A percentile compares a stretch with the other conserved stretches of the same genome.
These are phyloP conservation scores for Rossbeevera mucosa DNA, from an alignment of 768 basidiomycete species.

Conservation along the genomic window DNA sequence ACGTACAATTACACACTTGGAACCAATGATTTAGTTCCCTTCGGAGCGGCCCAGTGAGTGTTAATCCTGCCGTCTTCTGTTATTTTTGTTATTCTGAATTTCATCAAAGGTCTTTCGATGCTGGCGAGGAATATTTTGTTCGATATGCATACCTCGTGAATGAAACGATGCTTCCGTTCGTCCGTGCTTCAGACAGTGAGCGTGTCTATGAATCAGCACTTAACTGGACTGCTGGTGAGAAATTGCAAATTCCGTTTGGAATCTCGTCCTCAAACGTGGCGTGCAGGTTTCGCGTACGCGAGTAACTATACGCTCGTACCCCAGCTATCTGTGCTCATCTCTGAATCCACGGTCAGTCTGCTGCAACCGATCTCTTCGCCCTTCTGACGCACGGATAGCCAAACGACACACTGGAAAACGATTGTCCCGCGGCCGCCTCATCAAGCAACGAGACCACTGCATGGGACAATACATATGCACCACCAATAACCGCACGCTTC, in stretches of 20 bases:
- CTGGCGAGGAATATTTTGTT: conserved; percentile 45
- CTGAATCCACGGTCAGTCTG: conserved; percentile 43
- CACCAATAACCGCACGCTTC: conserved; percentile 50
- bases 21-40: conserved; percentile 52
- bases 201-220: conserved; percentile 61
- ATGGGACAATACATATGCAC: conserved; percentile 53
- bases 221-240: conserved; percentile 63
- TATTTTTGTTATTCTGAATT: no score
- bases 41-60: conserved; percentile 61
- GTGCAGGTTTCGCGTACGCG: conserved; percentile 42
- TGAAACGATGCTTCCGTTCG: conserved; percentile 43
- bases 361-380: background rate
- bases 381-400: conserved; percentile 24
- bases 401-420: conserved; percentile 73
- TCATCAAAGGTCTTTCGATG: conserved; percentile 40
- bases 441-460: conserved; percentile 31
- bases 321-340: conserved; percentile 47
- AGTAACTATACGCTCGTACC: conserved; percentile 43
- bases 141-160: conserved; percentile 50
- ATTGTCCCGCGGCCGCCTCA: conserved; percentile 33
- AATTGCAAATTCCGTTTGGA: background rate
- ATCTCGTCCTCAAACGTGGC: background rate
- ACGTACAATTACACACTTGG: conserved; percentile 57
- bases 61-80: conserved; percentile 9
- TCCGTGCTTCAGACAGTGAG: conserved; percentile 41